A percentile compares a stretch with the other conserved stretches of the same genome.
Evolutionary conservation across 768 basidiomycete genomes (phyloP).

Genomic region (Trametopsis cervina): DNA sequence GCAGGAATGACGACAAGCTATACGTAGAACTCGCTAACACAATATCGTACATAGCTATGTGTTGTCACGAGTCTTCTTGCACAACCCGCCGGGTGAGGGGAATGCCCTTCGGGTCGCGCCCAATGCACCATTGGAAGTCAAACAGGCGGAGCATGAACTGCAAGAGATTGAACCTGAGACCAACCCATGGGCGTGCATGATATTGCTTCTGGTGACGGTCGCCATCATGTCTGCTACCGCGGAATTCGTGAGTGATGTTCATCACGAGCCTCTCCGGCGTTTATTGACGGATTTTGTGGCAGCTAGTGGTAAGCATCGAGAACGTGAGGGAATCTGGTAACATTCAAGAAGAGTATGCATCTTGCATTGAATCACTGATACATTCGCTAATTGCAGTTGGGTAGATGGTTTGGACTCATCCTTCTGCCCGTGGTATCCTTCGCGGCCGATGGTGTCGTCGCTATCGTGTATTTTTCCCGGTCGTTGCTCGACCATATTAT

Average conservation of each 20-base stretch:
- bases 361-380: neutral
- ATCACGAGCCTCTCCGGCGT: neutral
- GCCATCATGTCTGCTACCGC: slow-evolving; percentile 62
- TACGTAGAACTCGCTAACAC: neutral
- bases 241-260: slow-evolving; percentile 46
- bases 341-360: slow-evolving; percentile 47
- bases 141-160: slow-evolving; percentile 31
- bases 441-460: slow-evolving; percentile 61
- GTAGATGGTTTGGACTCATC: slow-evolving; percentile 67
- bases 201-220: slow-evolving; percentile 44
- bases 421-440: slow-evolving; percentile 70
- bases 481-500: slow-evolving; percentile 35
- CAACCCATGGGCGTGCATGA: slow-evolving; percentile 57
- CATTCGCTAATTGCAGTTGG: too few relatives aligned
- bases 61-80: slow-evolving; percentile 59
- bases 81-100: slow-evolving; percentile 61
- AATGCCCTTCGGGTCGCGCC: slow-evolving; percentile 35
- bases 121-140: slow-evolving; percentile 28
- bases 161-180: slow-evolving; percentile 45
- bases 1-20: slow-evolving; percentile 16
- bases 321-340: slow-evolving; percentile 35
- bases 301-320: slow-evolving; percentile 64
- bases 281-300: neutral
- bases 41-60: slow-evolving; percentile 40
- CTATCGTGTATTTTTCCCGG: slow-evolving; percentile 49